Conservation (phyloP, 305 asterid genomes). For the Ilex paraguariensis region DNA sequence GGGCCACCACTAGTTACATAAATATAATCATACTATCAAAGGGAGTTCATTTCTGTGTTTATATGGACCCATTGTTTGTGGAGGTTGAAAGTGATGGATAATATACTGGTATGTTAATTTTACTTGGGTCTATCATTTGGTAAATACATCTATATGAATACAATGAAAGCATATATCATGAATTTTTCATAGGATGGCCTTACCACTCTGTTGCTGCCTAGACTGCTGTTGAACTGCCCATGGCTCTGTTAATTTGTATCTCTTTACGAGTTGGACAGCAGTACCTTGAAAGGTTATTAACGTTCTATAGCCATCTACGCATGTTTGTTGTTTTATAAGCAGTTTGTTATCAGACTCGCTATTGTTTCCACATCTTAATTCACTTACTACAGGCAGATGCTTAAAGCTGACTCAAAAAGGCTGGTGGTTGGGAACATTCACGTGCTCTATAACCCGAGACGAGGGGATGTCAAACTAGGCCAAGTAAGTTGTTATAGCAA, state of each 20-base stretch:
- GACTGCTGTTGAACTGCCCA: no score
- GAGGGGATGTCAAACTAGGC: constrained; percentile 37
- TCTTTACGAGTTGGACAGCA: no score
- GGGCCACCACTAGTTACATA: no score
- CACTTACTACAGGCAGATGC: constrained; percentile 30
- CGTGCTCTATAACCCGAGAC: constrained; percentile 30
- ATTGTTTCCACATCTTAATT: constrained; percentile 15
- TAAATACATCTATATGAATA: no score
- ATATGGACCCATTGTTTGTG: background rate
- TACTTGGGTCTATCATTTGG: no score
- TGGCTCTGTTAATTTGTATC: no score
- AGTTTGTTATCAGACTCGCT: background rate
- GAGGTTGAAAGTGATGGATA: background rate
- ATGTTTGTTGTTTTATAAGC: no score
- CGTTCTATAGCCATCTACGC: background rate
- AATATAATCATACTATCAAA: background rate
- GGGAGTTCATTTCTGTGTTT: background rate
- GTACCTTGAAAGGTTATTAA: background rate
- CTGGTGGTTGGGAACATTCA: constrained; percentile 36
- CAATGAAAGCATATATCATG: no score
- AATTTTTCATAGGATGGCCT: no score
- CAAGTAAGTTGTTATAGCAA: constrained; percentile 22
- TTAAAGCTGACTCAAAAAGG: constrained; percentile 25
- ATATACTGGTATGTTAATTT: no score
- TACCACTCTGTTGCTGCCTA: no score